phyloP scores from a whole-genome alignment of 2,329 filamentous ascomycete genomes.

The Aureobasidium sp. region DNA sequence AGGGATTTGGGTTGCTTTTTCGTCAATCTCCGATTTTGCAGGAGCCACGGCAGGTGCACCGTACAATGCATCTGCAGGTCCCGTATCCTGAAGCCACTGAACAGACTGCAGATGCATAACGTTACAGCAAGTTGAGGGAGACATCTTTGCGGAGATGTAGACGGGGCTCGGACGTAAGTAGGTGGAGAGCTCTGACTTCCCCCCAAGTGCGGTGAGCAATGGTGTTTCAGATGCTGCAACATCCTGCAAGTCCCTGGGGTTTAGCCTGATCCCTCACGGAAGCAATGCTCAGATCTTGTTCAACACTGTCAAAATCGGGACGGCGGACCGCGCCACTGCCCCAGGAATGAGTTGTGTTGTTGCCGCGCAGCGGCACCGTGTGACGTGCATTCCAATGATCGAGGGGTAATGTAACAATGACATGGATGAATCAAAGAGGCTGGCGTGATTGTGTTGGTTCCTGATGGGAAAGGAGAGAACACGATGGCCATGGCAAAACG shows the following conservation, averaged over 20 bases:
- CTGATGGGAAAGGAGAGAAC: not conserved
- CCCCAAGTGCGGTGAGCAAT: conserved; percentile 13
- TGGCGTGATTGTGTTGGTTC: conserved; percentile 4
- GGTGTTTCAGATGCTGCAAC: conserved; percentile 12
- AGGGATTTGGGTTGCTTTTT: not conserved
- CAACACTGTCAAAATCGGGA: not conserved
- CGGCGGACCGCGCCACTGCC: not conserved
- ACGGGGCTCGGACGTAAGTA: not conserved
- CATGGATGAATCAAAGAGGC: conserved; percentile 8
- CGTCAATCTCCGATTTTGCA: conserved; percentile 7
- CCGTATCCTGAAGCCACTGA: conserved; percentile 6
- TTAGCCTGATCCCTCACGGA: not conserved
- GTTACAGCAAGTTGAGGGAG: not conserved
- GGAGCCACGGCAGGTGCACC: conserved; percentile 8
- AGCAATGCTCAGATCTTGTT: not conserved
- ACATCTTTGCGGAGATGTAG: conserved; percentile 9
- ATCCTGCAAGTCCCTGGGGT: conserved; percentile 1
- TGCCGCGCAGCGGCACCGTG: conserved; percentile 7
- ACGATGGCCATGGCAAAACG: conserved; percentile 1
- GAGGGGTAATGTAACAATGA: conserved; percentile 15
- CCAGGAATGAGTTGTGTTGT: conserved; percentile 8
- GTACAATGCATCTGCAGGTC: conserved; percentile 10
- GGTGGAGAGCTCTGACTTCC: not conserved
- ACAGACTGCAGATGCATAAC: conserved; percentile 6
- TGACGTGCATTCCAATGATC: conserved; percentile 12